A percentile compares a stretch with the other conserved stretches of the same genome.
These are phyloP conservation scores for Prototheca cutis DNA, from an alignment of 163 green algal genomes.

Conservation along the genomic window DNA sequence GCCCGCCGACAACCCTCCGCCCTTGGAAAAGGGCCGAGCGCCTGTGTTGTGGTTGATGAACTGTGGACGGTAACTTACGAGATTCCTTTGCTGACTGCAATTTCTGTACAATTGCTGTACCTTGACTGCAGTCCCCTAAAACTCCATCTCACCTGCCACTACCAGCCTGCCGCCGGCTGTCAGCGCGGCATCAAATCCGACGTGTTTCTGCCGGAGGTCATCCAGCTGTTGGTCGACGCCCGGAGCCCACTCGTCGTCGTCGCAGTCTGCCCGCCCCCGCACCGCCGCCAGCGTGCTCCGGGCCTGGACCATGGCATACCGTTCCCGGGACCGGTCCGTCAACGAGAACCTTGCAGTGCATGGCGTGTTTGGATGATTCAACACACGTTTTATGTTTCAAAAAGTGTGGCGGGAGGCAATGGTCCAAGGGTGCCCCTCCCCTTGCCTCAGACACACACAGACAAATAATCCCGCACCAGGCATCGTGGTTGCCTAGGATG, in stretches of 20 bases:
- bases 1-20: slow-evolving; percentile 21
- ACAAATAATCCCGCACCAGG: slow-evolving; percentile 32
- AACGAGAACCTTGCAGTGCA: slow-evolving; percentile 26
- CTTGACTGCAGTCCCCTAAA: too few relatives aligned
- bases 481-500: slow-evolving; percentile 71
- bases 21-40: slow-evolving; percentile 27
- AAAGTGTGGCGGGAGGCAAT: too few relatives aligned
- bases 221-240: slow-evolving; percentile 30
- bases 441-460: neutral
- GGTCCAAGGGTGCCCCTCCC: neutral
- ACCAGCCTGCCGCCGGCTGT: slow-evolving; percentile 22
- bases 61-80: too few relatives aligned
- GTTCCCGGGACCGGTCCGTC: slow-evolving; percentile 5
- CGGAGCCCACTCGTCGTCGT: too few relatives aligned
- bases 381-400: too few relatives aligned
- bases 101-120: too few relatives aligned
- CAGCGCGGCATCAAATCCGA: slow-evolving; percentile 28
- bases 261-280: too few relatives aligned
- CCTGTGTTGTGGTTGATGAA: too few relatives aligned
- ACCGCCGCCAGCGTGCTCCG: neutral
- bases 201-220: slow-evolving; percentile 30
- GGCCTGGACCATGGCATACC: neutral
- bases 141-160: slow-evolving; percentile 42
- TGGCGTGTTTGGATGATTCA: too few relatives aligned
- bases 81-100: too few relatives aligned